Evolutionary conservation across 1,284 basidiomycete genomes (phyloP).

Genomic region (Agroathelia rolfsii): DNA sequence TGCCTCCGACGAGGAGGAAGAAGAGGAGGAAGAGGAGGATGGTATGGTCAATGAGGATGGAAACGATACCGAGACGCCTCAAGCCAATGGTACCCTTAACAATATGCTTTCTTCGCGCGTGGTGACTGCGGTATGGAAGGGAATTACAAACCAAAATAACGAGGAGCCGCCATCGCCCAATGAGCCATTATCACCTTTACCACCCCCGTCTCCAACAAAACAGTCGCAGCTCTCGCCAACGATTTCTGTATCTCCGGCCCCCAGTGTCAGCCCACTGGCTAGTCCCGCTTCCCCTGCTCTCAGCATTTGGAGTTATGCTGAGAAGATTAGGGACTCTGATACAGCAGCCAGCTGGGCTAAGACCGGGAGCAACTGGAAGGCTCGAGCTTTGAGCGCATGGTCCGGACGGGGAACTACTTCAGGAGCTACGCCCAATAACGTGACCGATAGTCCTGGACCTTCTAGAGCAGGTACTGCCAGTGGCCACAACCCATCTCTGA

Average conservation of each 20-base stretch:
- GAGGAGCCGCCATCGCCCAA: slow-evolving; percentile 44
- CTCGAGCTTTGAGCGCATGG: slow-evolving; percentile 44
- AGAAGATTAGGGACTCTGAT: slow-evolving; percentile 63
- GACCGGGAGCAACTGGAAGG: slow-evolving; percentile 64
- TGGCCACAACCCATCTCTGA: too few species aligned
- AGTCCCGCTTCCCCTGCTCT: too few species aligned
- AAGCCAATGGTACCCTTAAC: slow-evolving; percentile 27
- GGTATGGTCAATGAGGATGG: slow-evolving; percentile 33
- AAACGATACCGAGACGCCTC: slow-evolving; percentile 33
- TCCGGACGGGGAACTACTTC: slow-evolving; percentile 19
- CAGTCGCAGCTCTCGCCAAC: slow-evolving; percentile 10
- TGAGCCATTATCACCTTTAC: slow-evolving; percentile 23
- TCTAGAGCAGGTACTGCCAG: too few species aligned
- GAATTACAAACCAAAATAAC: slow-evolving; percentile 68
- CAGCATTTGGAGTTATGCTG: slow-evolving; percentile 58
- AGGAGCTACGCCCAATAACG: too few species aligned
- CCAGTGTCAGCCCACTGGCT: slow-evolving; percentile 8
- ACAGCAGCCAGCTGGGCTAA: slow-evolving; percentile 59
- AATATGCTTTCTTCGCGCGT: slow-evolving; percentile 45
- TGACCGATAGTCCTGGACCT: too few species aligned
- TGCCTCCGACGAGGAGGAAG: slow-evolving; percentile 20
- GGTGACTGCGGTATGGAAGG: slow-evolving; percentile 56
- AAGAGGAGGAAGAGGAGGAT: slow-evolving; percentile 23
- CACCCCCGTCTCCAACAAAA: too few species aligned
- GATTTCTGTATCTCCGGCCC: slow-evolving; percentile 7